These are phyloP conservation scores for Trebouxiophyceae sp. DNA, from an alignment of 163 green algal species.

Conservation along the genomic window DNA sequence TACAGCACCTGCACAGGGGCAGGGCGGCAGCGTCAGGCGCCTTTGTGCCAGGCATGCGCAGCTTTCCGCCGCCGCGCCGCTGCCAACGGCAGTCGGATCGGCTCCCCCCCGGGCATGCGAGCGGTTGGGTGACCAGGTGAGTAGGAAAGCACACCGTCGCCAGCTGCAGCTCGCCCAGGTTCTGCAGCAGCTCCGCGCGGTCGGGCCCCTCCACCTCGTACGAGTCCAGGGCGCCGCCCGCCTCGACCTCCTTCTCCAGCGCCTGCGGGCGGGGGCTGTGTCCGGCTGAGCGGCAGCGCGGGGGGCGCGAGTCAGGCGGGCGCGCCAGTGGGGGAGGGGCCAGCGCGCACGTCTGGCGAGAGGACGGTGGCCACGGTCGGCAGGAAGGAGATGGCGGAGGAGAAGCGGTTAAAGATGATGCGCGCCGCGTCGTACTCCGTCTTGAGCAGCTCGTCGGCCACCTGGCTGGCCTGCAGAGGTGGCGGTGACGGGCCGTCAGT, in stretches of 20 bases:
- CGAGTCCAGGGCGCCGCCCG: slow-evolving; percentile 71
- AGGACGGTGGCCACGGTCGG: slow-evolving; percentile 92
- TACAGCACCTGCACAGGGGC: slow-evolving; percentile 86
- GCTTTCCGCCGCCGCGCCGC: too few relatives aligned
- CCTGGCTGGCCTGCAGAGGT: slow-evolving; percentile 52
- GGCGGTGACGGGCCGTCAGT: too few relatives aligned
- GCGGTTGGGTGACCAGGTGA: too few relatives aligned
- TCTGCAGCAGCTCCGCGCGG: slow-evolving; percentile 75
- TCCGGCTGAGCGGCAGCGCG: too few relatives aligned
- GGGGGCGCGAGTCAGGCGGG: too few relatives aligned
- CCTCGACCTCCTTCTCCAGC: slow-evolving; percentile 68
- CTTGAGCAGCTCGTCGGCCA: slow-evolving; percentile 88
- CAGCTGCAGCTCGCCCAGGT: slow-evolving; percentile 96
- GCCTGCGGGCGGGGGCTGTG: slow-evolving; percentile 23
- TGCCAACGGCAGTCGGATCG: too few relatives aligned
- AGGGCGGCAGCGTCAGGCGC: too few relatives aligned
- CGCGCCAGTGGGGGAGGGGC: background rate
- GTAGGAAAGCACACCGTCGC: slow-evolving; percentile 51
- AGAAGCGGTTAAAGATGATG: slow-evolving; percentile 95
- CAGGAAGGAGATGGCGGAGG: slow-evolving; percentile 87
- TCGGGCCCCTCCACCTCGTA: slow-evolving; percentile 96
- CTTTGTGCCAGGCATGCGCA: too few relatives aligned
- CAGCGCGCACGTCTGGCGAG: slow-evolving; percentile 55
- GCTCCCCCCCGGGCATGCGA: too few relatives aligned
- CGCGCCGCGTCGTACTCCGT: slow-evolving; percentile 69